Evolutionary conservation across 2,329 filamentous ascomycete species (phyloP).

Genomic region (Ophiocordyceps camponoti-saundersi): DNA sequence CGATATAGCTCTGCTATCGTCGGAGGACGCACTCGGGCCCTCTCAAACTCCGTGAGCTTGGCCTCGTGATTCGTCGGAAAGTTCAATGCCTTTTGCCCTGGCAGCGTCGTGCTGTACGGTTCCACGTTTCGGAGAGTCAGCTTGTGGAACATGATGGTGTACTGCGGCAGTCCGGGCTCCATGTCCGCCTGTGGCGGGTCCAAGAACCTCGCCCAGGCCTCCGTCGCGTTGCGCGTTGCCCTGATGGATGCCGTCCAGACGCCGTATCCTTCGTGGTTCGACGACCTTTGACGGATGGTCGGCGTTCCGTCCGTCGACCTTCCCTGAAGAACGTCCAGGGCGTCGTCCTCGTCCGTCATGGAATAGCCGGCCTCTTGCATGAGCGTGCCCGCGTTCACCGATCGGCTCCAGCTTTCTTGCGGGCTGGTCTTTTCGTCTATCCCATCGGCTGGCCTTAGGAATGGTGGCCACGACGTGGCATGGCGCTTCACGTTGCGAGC

Average conservation of each 20-base stretch:
- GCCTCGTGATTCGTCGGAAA: slow-evolving; percentile 16
- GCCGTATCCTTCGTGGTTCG: slow-evolving; percentile 6
- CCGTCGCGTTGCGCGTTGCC: slow-evolving; percentile 41
- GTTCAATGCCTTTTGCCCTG: slow-evolving; percentile 44
- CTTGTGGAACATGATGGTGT: slow-evolving; percentile 44
- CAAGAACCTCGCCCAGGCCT: slow-evolving; percentile 39
- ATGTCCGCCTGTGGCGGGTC: slow-evolving; percentile 15
- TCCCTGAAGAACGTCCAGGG: slow-evolving; percentile 35
- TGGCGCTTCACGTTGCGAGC: slow-evolving; percentile 28
- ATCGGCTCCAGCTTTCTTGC: slow-evolving; percentile 36
- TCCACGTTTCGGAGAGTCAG: slow-evolving; percentile 20
- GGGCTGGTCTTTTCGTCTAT: slow-evolving; percentile 36
- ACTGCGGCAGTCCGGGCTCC: slow-evolving; percentile 26
- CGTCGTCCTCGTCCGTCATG: slow-evolving; percentile 26
- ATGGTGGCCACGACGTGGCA: slow-evolving; percentile 41
- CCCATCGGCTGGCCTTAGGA: slow-evolving; percentile 37
- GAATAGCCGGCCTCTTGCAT: slow-evolving; percentile 40
- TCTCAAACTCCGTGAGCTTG: slow-evolving; percentile 48
- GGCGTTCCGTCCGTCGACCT: slow-evolving; percentile 30
- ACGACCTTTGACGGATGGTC: slow-evolving; percentile 32
- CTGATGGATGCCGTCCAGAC: slow-evolving; percentile 38
- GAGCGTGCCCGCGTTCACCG: slow-evolving; percentile 32
- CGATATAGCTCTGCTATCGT: slow-evolving; percentile 38
- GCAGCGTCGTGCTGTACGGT: slow-evolving; percentile 17
- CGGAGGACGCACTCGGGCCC: slow-evolving; percentile 43